phyloP scores from a whole-genome alignment of 371 early-diverging fungal genomes.

The Capniomyces stellatus region DNA sequence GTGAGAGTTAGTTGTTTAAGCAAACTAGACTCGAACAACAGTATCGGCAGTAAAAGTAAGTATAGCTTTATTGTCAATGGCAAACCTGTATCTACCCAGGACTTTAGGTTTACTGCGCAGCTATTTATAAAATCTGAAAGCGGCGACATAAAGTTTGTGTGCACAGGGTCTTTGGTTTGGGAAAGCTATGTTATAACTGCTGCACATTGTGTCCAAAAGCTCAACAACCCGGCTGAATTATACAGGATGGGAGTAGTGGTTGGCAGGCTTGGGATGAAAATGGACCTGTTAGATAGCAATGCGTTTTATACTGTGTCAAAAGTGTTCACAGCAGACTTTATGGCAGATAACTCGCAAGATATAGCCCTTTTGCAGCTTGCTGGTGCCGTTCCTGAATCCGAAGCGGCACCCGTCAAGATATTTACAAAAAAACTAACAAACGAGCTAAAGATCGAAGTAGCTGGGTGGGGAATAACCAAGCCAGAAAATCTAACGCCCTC shows the following conservation, averaged over 20 bases:
- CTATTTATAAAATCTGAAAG: not conserved
- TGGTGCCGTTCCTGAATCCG: not conserved
- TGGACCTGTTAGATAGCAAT: not conserved
- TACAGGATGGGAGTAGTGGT: not conserved
- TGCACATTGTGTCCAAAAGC: not conserved
- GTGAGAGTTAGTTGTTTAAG: no score
- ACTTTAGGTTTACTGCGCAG: not conserved
- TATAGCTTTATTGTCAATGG: not conserved
- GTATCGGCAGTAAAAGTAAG: not conserved
- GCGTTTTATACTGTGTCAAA: not conserved
- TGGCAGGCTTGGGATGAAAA: not conserved
- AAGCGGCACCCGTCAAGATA: not conserved
- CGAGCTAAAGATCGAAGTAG: not conserved
- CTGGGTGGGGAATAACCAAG: constrained; percentile 2
- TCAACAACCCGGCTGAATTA: not conserved
- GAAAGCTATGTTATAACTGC: not conserved
- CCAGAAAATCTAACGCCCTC: not conserved
- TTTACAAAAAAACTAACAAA: not conserved
- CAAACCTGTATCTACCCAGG: not conserved
- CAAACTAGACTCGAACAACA: no score
- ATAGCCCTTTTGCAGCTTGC: not conserved
- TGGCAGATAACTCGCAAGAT: not conserved
- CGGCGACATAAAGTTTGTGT: not conserved
- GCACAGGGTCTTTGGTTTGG: not conserved
- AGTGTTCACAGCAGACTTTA: not conserved